Conservation (phyloP, 2,329 filamentous ascomycete species). For the Nothomitra cinnamomea region DNA sequence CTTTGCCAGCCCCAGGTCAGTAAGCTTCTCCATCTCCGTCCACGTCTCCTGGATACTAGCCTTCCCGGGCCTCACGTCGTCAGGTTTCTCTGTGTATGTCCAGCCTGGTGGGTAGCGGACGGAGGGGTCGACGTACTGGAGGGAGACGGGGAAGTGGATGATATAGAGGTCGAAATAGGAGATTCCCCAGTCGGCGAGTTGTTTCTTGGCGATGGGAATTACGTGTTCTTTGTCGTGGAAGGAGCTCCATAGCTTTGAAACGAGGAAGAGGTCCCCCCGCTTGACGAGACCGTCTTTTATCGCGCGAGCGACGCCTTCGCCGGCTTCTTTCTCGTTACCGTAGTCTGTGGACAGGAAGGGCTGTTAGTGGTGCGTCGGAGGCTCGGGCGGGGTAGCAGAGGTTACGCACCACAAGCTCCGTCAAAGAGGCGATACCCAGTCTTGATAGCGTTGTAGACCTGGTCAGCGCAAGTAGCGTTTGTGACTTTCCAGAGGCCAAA, state of each 20-base stretch:
- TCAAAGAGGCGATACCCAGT: slow-evolving; percentile 43
- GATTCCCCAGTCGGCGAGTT: slow-evolving; percentile 66
- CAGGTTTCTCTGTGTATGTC: slow-evolving; percentile 38
- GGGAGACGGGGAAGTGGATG: slow-evolving; percentile 74
- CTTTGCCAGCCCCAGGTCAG: slow-evolving; percentile 48
- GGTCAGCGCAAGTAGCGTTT: slow-evolving; percentile 52
- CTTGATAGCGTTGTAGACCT: slow-evolving; percentile 30
- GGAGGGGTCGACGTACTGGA: slow-evolving; percentile 68
- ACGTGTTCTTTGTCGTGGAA: slow-evolving; percentile 72
- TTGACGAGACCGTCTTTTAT: slow-evolving; percentile 69
- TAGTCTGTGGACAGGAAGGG: too few relatives aligned
- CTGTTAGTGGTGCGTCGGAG: too few relatives aligned
- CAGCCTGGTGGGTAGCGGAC: slow-evolving; percentile 69
- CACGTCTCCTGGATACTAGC: slow-evolving; percentile 68
- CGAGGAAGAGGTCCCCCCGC: slow-evolving; percentile 78
- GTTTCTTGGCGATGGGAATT: slow-evolving; percentile 56
- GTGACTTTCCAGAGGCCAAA: slow-evolving; percentile 76
- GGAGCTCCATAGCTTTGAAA: slow-evolving; percentile 85
- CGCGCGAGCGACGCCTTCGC: slow-evolving; percentile 59
- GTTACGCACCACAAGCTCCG: slow-evolving; percentile 35
- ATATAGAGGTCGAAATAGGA: slow-evolving; percentile 86
- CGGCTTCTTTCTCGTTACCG: slow-evolving; percentile 65
- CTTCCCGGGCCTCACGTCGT: slow-evolving; percentile 44
- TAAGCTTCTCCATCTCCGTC: slow-evolving; percentile 61
- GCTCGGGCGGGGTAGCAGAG: neutral